Conservation (phyloP, 2,329 filamentous ascomycete species). For the Fusarium chlamydosporum region DNA sequence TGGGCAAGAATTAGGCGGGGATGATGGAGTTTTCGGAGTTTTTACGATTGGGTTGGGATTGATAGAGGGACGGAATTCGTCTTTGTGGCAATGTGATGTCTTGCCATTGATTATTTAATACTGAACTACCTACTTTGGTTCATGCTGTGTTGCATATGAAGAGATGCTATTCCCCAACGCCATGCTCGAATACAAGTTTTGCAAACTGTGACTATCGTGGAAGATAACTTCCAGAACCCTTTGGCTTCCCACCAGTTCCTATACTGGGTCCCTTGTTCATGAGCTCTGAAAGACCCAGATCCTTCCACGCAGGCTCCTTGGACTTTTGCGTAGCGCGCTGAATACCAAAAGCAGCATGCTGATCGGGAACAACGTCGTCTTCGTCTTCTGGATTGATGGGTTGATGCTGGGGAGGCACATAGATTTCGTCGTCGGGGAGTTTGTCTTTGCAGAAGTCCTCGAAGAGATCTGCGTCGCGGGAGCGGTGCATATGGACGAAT, state of each 20-base stretch:
- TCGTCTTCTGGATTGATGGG: slow-evolving; percentile 90
- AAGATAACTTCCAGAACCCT: slow-evolving; percentile 35
- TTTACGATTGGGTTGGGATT: slow-evolving; percentile 22
- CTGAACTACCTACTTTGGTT: slow-evolving; percentile 9
- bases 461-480: slow-evolving; percentile 82
- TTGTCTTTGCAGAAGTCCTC: slow-evolving; percentile 81
- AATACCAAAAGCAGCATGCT: slow-evolving; percentile 90
- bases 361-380: slow-evolving; percentile 89
- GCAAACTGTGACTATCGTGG: slow-evolving; percentile 15
- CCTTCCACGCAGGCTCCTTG: slow-evolving; percentile 82
- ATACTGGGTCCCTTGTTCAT: slow-evolving; percentile 72
- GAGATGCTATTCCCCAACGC: slow-evolving; percentile 29
- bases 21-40: slow-evolving; percentile 41
- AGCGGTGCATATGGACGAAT: slow-evolving; percentile 79
- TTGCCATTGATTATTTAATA: slow-evolving; percentile 29
- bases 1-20: slow-evolving; percentile 69
- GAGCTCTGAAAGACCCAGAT: slow-evolving; percentile 79
- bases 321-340: slow-evolving; percentile 81
- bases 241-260: slow-evolving; percentile 43
- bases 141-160: background rate
- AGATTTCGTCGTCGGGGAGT: slow-evolving; percentile 83
- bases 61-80: slow-evolving; percentile 18
- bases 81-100: slow-evolving; percentile 27
- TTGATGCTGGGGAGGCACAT: slow-evolving; percentile 83
- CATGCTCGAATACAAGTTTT: slow-evolving; percentile 8